Percentiles rank a stretch among this genome's conserved stretches.
Conservation (phyloP, 1,139 yeast species). For the Sugiyamaella novakii region DNA sequence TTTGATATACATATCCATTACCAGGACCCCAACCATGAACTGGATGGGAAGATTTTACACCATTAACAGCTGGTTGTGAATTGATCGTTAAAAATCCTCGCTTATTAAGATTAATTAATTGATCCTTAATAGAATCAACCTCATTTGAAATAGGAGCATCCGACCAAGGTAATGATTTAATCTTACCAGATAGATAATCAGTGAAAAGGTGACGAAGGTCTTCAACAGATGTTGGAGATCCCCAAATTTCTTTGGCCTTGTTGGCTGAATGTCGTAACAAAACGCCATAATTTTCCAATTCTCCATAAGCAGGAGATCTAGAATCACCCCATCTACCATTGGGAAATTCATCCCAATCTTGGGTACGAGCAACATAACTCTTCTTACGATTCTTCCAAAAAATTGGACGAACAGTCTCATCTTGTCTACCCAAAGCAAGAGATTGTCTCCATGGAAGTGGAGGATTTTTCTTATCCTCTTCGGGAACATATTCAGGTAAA, state of each 20-base stretch:
- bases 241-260: constrained; percentile 85
- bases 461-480: constrained; percentile 26
- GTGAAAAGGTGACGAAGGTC: constrained; percentile 67
- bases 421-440: constrained; percentile 74
- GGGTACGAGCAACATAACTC: constrained; percentile 85
- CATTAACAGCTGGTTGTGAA: constrained; percentile 94
- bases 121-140: constrained; percentile 61
- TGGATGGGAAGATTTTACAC: constrained; percentile 68
- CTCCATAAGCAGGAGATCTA: constrained; percentile 91
- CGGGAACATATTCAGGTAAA: constrained; percentile 41
- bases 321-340: constrained; percentile 97
- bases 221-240: constrained; percentile 60
- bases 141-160: constrained; percentile 86
- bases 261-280: constrained; percentile 57
- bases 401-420: constrained; percentile 88
- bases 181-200: constrained; percentile 66
- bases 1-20: constrained; percentile 90
- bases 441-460: constrained; percentile 88
- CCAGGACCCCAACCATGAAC: constrained; percentile 95
- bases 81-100: constrained; percentile 79
- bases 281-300: constrained; percentile 63
- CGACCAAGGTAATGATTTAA: constrained; percentile 89
- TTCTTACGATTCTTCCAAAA: constrained; percentile 96
- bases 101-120: constrained; percentile 62
- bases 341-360: constrained; percentile 94